These are phyloP conservation scores for Metahyphopichia silvanorum DNA, from an alignment of 805 yeast genomes.

Conservation along the genomic window DNA sequence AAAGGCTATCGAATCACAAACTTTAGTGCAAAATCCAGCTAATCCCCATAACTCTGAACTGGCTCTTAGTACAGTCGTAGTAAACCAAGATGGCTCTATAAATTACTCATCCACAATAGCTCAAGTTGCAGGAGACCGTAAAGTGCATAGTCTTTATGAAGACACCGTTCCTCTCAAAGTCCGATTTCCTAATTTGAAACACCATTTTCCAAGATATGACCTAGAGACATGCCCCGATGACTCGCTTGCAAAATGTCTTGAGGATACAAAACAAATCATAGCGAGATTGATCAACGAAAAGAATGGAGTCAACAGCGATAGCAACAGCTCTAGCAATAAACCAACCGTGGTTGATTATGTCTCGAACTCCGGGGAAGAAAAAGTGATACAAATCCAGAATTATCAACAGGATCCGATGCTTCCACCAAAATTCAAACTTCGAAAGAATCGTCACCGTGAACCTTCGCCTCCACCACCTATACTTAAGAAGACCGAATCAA, in stretches of 20 bases:
- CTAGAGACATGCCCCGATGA: slow-evolving; percentile 42
- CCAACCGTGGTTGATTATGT: slow-evolving; percentile 17
- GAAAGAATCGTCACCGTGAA: slow-evolving; percentile 65
- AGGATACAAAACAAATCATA: slow-evolving; percentile 56
- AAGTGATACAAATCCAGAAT: slow-evolving; percentile 65
- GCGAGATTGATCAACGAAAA: slow-evolving; percentile 47
- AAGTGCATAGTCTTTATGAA: slow-evolving; percentile 46
- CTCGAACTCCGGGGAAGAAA: slow-evolving; percentile 10
- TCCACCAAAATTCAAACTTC: slow-evolving; percentile 72
- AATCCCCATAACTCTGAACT: too few relatives aligned
- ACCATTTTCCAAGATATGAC: slow-evolving; percentile 34
- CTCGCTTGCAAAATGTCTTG: slow-evolving; percentile 44
- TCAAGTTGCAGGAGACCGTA: slow-evolving; percentile 11
- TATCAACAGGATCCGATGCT: slow-evolving; percentile 78
- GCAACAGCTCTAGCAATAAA: slow-evolving; percentile 38
- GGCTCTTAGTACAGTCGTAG: too few relatives aligned
- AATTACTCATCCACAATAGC: slow-evolving; percentile 26
- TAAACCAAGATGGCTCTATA: slow-evolving; percentile 24
- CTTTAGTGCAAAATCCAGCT: not conserved
- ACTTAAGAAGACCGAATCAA: slow-evolving; percentile 46
- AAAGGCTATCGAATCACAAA: not conserved
- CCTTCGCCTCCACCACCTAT: slow-evolving; percentile 64
- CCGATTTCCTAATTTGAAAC: slow-evolving; percentile 34
- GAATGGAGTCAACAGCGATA: slow-evolving; percentile 18
- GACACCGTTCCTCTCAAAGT: slow-evolving; percentile 60